A percentile compares a stretch with the other conserved stretches of the same genome.
Conservation (phyloP, 2,329 filamentous ascomycete genomes). For the Rhytidhysteron rufulum region DNA sequence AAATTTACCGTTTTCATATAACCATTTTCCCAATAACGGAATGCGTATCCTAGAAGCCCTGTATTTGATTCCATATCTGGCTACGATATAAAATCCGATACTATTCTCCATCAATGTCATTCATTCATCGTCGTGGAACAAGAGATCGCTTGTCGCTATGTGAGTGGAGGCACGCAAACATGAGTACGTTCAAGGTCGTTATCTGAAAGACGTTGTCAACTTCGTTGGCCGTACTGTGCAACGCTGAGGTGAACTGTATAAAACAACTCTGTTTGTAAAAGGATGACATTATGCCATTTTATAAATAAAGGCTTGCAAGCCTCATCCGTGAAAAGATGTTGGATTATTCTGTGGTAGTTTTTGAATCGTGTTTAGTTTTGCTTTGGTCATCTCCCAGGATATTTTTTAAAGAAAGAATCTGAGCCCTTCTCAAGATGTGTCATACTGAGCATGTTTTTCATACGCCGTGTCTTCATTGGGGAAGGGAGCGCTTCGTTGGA, state of each 20-base stretch:
- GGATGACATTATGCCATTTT: too few species aligned
- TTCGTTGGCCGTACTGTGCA: constrained; percentile 1
- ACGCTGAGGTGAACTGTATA: background rate
- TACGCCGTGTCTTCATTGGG: constrained; percentile 27
- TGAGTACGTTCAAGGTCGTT: background rate
- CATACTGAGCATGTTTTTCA: constrained; percentile 29
- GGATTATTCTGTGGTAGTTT: too few species aligned
- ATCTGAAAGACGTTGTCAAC: background rate
- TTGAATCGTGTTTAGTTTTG: too few species aligned
- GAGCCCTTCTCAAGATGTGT: too few species aligned
- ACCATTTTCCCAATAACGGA: background rate
- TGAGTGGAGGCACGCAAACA: constrained; percentile 1
- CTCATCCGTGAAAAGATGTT: too few species aligned
- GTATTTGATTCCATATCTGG: background rate
- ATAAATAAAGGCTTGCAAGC: too few species aligned
- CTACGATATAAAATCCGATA: too few species aligned
- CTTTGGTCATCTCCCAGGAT: too few species aligned
- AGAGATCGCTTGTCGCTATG: background rate
- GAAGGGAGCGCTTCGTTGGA: constrained; percentile 20
- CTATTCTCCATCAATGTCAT: too few species aligned
- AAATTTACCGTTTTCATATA: background rate
- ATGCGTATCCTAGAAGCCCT: background rate
- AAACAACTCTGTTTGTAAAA: constrained; percentile 2
- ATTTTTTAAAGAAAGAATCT: too few species aligned
- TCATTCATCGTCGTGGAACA: too few species aligned